Base-by-base conservation (phyloP, 345 rosid genomes). In the Salix purpurea region DNA sequence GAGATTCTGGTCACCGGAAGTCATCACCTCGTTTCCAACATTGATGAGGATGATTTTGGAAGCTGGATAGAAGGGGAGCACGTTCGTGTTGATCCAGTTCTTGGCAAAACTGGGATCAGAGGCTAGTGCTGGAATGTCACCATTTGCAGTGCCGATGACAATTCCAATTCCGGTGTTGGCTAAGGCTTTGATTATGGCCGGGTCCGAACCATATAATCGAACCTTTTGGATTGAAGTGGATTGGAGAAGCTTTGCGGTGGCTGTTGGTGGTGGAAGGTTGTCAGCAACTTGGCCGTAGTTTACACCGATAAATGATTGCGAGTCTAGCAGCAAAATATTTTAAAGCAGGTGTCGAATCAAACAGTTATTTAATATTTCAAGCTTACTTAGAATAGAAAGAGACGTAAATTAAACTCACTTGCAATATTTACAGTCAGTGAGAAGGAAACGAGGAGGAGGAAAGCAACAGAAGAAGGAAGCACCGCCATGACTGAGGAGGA, bases 271-370 rank as follows among this genome's bases (percentile, higher is more conserved):
- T 70, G 98, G 98, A 30, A 94, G 90, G 77, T 94, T 94, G 82
- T 94, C 89, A 19, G 98, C 97, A 39, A 92, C 89, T 79, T 90
- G 91, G 18, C 98, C 98, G 74, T 92, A 94, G 85, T 92, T 94
- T 44, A 91, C 91, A 37, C 97, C 97, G 48, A 94, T 83, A 84
- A 91, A 94, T 3, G 97, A 76, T 77, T 94, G 88, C 52, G 94
- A 83, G 37, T 82, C 98, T 94, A 16, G 26, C 18, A 14, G 8
- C 60, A 19, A 52, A 18, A 52, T 9, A 9, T 40, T 52, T 52
- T 5, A 52, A 52, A 52, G 10, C 23, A 7, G 23, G 9, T 52
- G 9, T 52, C 2, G 12, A 40, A 2, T 40, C 44, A 40, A 40
- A 40, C 44, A 39, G 11, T 39, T 40, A 9, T 40, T 8, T 40